Percentiles rank a stretch among this genome's conserved stretches.
Conservation (phyloP, 106 monocot genomes). For the Iris macrosiphon region DNA sequence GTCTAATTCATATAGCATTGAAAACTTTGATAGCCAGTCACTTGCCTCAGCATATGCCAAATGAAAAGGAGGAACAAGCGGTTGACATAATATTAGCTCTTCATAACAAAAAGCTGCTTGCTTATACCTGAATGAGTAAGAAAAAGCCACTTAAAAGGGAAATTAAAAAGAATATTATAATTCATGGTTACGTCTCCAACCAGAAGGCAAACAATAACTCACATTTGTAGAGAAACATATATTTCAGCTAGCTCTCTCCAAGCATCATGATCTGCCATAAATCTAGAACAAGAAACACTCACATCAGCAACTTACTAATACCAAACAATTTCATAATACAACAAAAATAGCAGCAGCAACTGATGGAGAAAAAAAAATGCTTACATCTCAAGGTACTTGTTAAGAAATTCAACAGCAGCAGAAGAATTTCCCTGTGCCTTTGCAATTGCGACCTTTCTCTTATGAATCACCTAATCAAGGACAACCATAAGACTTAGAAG, state of each 20-base stretch:
- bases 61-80: constrained; percentile 68
- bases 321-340: too few relatives aligned
- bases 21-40: too few relatives aligned
- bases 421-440: constrained; percentile 83
- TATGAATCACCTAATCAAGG: constrained; percentile 67
- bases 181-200: too few relatives aligned
- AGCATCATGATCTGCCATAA: constrained; percentile 98
- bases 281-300: constrained; percentile 38
- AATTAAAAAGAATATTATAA: not conserved
- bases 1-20: too few relatives aligned
- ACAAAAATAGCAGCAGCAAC: too few relatives aligned
- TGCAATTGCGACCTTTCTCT: constrained; percentile 78
- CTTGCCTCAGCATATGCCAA: constrained; percentile 91
- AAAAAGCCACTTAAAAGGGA: not conserved
- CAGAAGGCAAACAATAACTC: too few relatives aligned
- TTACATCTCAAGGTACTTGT: constrained; percentile 92
- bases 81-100: constrained; percentile 89
- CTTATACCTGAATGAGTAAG: constrained; percentile 64
- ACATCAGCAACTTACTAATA: too few relatives aligned
- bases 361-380: constrained; percentile 15
- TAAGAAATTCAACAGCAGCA: constrained; percentile 62
- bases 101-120: constrained; percentile 97
- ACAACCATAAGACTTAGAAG: too few relatives aligned
- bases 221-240: constrained; percentile 85
- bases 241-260: constrained; percentile 99